Conservation (phyloP, 257 asterid genomes). For the Penstemon eatonii region DNA sequence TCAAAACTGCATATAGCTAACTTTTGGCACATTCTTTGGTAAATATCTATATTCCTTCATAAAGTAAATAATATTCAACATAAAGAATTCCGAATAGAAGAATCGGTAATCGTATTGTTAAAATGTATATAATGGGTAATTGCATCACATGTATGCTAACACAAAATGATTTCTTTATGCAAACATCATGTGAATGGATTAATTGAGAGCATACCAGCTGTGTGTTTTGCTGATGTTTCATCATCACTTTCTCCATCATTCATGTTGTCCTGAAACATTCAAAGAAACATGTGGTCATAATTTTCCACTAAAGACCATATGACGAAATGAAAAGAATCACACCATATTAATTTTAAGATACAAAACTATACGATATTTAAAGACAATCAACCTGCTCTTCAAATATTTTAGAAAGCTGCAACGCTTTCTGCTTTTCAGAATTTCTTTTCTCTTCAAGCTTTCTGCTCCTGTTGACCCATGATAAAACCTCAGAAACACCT, state of each 20-base stretch:
- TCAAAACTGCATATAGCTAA: conserved; percentile 2
- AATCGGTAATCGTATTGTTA: not conserved
- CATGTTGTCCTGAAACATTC: conserved; percentile 71
- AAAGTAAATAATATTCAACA: conserved; percentile 13
- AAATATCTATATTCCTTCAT: conserved; percentile 15
- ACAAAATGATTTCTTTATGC: conserved; percentile 12
- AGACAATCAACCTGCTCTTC: conserved; percentile 81
- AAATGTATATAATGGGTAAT: not conserved
- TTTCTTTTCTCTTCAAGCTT: conserved; percentile 75
- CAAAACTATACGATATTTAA: conserved; percentile 15
- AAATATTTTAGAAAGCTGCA: conserved; percentile 76
- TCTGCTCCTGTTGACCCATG: conserved; percentile 86
- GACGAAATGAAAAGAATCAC: conserved; percentile 16
- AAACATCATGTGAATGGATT: conserved; percentile 4
- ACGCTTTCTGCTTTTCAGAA: conserved; percentile 70
- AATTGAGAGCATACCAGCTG: conserved; percentile 45
- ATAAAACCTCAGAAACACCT: conserved; percentile 69
- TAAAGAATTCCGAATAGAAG: conserved; percentile 9
- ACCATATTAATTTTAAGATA: not conserved
- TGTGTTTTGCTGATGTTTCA: conserved; percentile 45
- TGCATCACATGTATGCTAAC: conserved; percentile 8
- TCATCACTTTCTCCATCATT: conserved; percentile 77
- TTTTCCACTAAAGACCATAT: conserved; percentile 8
- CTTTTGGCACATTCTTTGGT: conserved; percentile 11
- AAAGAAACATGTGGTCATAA: conserved; percentile 18